phyloP scores from a whole-genome alignment of 2,329 filamentous ascomycete species.

The Ceratocystis cacaofunesta region DNA sequence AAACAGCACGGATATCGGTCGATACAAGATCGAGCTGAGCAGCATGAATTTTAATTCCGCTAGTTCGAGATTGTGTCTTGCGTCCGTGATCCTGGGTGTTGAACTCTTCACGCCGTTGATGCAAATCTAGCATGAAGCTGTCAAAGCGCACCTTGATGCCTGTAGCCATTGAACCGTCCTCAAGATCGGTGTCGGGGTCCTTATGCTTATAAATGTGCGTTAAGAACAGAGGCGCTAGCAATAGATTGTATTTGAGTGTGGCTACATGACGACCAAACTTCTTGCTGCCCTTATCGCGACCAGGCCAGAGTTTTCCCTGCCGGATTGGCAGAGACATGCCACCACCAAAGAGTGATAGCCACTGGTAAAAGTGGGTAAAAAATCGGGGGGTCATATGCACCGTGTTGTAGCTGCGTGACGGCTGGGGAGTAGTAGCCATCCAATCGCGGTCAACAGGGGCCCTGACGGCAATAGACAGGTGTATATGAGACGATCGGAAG shows the following conservation, averaged over 20 bases:
- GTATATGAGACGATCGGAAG: constrained; percentile 94
- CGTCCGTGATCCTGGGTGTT: constrained; percentile 63
- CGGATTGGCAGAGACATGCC: constrained; percentile 89
- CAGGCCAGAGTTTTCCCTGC: constrained; percentile 82
- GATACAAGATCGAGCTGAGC: constrained; percentile 84
- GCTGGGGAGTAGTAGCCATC: constrained; percentile 57
- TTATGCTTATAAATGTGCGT: constrained; percentile 99
- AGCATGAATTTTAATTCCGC: constrained; percentile 88
- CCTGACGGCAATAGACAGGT: constrained; percentile 80
- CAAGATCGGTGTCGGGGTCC: constrained; percentile 71
- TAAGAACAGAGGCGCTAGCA: constrained; percentile 83
- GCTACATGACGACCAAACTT: constrained; percentile 94
- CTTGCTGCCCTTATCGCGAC: constrained; percentile 90
- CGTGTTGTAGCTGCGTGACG: constrained; percentile 86
- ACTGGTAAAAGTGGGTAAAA: constrained; percentile 95
- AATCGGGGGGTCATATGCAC: constrained; percentile 89
- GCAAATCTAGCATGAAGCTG: constrained; percentile 92
- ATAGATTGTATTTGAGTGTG: constrained; percentile 95
- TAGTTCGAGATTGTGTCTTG: constrained; percentile 66
- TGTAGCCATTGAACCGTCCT: constrained; percentile 69
- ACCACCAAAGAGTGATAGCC: constrained; percentile 94
- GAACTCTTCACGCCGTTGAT: constrained; percentile 87
- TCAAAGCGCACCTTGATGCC: constrained; percentile 93
- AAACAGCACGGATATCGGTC: constrained; percentile 84
- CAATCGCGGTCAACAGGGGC: constrained; percentile 80